A percentile compares a stretch with the other conserved stretches of the same genome.
These are phyloP conservation scores for Colletotrichum noveboracense DNA, from an alignment of 2,329 filamentous ascomycete genomes.

Conservation along the genomic window DNA sequence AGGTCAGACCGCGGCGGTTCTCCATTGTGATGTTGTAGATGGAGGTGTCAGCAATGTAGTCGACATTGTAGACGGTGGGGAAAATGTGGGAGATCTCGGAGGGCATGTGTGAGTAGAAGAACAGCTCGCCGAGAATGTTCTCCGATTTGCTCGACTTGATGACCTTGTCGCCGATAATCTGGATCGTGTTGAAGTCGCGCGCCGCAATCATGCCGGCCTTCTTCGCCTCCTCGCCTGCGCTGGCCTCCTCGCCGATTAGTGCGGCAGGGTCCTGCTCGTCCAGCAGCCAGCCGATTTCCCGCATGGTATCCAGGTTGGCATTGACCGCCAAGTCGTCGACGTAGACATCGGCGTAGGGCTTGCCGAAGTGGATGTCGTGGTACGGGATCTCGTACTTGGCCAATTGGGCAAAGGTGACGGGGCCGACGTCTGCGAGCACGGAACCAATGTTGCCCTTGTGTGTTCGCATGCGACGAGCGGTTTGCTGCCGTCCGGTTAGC, in stretches of 20 bases:
- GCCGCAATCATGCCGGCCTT: conserved; percentile 32
- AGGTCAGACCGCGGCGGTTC: conserved; percentile 30
- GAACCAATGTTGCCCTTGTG: conserved; percentile 31
- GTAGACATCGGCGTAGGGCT: conserved; percentile 34
- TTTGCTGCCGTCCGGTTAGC: conserved; percentile 23
- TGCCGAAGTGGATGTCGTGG: conserved; percentile 34
- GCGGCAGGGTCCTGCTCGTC: conserved; percentile 26
- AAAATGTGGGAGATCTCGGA: conserved; percentile 24
- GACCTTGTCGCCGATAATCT: conserved; percentile 32
- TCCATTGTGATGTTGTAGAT: conserved; percentile 34
- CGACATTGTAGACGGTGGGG: conserved; percentile 29
- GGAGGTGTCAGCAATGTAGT: conserved; percentile 28
- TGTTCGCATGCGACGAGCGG: conserved; percentile 31
- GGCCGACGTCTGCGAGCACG: conserved; percentile 30
- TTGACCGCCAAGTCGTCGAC: conserved; percentile 31
- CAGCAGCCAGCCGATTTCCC: conserved; percentile 33
- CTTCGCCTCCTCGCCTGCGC: conserved; percentile 21
- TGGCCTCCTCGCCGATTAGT: conserved; percentile 16
- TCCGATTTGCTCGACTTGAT: conserved; percentile 35
- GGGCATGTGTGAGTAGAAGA: conserved; percentile 35
- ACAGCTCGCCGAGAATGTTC: conserved; percentile 35
- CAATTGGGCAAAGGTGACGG: conserved; percentile 30
- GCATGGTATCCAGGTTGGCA: conserved; percentile 32
- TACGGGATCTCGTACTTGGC: conserved; percentile 31
- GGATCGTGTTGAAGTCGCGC: conserved; percentile 35